A percentile compares a stretch with the other conserved stretches of the same genome.
phyloP scores from a whole-genome alignment of 257 asterid genomes.

The Parsonsia alboflavescens region DNA sequence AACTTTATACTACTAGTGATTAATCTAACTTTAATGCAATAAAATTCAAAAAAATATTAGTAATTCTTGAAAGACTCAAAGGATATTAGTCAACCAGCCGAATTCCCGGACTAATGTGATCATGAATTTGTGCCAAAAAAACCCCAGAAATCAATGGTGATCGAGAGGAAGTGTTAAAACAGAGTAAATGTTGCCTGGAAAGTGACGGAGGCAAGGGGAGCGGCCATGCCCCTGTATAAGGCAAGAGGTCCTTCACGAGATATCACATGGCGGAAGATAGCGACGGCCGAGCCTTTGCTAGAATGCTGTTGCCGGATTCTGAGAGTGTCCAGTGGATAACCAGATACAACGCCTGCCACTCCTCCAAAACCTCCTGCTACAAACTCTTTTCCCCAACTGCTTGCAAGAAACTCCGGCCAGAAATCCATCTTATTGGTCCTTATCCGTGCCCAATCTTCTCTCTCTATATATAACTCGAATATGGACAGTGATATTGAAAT shows the following conservation, averaged over 20 bases:
- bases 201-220: constrained; percentile 68
- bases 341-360: constrained; percentile 59
- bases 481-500: neutral
- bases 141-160: neutral
- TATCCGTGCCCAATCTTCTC: neutral
- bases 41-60: neutral
- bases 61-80: neutral
- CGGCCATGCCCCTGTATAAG: constrained; percentile 76
- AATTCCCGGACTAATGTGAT: neutral
- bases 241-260: constrained; percentile 52
- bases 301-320: constrained; percentile 69
- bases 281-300: constrained; percentile 37
- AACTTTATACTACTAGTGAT: neutral
- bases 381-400: constrained; percentile 72
- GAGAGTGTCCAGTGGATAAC: constrained; percentile 77
- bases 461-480: neutral
- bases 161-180: neutral
- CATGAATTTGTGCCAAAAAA: neutral
- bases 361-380: constrained; percentile 88
- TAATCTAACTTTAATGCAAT: no score
- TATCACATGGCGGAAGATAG: constrained; percentile 42
- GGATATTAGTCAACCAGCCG: neutral
- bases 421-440: constrained; percentile 46
- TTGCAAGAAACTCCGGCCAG: constrained; percentile 75
- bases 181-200: constrained; percentile 46